These are phyloP conservation scores for Herpotrichia juniperi DNA, from an alignment of 2,329 filamentous ascomycete genomes.

Conservation along the genomic window DNA sequence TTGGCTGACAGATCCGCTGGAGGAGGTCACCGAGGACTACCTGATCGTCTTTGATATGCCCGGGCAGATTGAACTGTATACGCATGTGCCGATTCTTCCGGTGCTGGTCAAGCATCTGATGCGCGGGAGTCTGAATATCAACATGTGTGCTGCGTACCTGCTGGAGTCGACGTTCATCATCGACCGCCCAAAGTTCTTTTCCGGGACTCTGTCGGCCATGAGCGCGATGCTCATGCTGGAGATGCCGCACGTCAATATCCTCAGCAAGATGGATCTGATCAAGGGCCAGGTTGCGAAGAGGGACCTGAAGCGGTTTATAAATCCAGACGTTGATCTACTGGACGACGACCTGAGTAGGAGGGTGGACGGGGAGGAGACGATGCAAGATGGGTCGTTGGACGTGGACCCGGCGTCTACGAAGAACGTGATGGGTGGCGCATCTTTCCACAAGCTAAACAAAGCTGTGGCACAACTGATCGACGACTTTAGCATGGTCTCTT, in stretches of 20 bases:
- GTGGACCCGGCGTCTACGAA: constrained; percentile 69
- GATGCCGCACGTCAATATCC: constrained; percentile 92
- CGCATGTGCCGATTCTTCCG: constrained; percentile 91
- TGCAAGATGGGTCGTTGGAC: constrained; percentile 58
- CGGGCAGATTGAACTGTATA: constrained; percentile 98
- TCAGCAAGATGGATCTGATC: constrained; percentile 97
- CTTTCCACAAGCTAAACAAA: constrained; percentile 82
- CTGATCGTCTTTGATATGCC: constrained; percentile 99
- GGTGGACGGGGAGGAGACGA: constrained; percentile 31
- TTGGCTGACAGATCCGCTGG: constrained; percentile 84
- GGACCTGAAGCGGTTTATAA: constrained; percentile 87
- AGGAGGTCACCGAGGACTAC: constrained; percentile 89
- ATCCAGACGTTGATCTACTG: constrained; percentile 81
- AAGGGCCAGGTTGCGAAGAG: constrained; percentile 86
- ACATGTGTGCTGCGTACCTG: constrained; percentile 90
- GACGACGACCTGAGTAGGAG: constrained; percentile 74
- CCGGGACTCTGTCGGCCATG: constrained; percentile 95
- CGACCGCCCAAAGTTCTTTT: constrained; percentile 96
- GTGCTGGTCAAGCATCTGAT: constrained; percentile 82
- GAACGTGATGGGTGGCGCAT: constrained; percentile 78
- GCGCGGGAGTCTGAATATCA: constrained; percentile 83
- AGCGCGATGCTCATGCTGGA: constrained; percentile 99
- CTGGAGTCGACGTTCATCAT: constrained; percentile 95
- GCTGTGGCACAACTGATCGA: constrained; percentile 93
- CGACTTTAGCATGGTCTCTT: constrained; percentile 97